Base-by-base conservation (phyloP, 2,329 filamentous ascomycete genomes). In the Pestalotiopsis sp. region DNA sequence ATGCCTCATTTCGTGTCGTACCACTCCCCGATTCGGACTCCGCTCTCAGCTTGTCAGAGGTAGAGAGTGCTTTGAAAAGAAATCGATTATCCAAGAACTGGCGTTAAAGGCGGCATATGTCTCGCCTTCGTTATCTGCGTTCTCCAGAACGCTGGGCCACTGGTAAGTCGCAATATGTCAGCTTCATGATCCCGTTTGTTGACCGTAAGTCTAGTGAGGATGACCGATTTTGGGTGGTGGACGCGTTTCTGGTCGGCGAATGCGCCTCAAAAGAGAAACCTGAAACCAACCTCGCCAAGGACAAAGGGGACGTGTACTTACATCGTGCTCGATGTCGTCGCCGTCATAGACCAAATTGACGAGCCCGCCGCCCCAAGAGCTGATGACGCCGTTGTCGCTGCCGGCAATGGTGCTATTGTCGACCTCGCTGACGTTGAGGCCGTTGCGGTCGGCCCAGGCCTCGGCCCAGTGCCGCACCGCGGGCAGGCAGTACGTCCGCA, bases 401-500 rank as follows among this genome's bases (percentile, higher is more conserved):
- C 45, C 59, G 11, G 38, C 12, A 49, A 68, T 68, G 11, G 62
- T 68, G 39, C 23, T 61, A 36, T 65, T 68, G 63, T 3, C 31
- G 61, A 49, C 55, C 0, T 27, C 17, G 23, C 55, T 64, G 14
- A 31, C 49, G 17, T 65, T 31, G 58, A 71, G 68, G 1, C 72
- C 74, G 52, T 80, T 71, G 7, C 78, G 68, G n/a, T 60, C 63
- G 3, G 75, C 77, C 83, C 83, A 85, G 70, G 73, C 70, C 11
- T 69, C 64, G 1, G 78, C 70, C 74, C 77, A 82, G 59, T 79
- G 74, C 27, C 78, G 74, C 49, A 86, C 82, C 0, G 80, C 70
- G 1, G 84, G 84, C 59, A 84, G 70, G 63, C 77, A 79, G 0
- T 80, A 81, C 0, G 64, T 58, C 23, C 81, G 79, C 23, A 76